Conservation (phyloP, 768 basidiomycete genomes). For the Termitomyces sp. region DNA sequence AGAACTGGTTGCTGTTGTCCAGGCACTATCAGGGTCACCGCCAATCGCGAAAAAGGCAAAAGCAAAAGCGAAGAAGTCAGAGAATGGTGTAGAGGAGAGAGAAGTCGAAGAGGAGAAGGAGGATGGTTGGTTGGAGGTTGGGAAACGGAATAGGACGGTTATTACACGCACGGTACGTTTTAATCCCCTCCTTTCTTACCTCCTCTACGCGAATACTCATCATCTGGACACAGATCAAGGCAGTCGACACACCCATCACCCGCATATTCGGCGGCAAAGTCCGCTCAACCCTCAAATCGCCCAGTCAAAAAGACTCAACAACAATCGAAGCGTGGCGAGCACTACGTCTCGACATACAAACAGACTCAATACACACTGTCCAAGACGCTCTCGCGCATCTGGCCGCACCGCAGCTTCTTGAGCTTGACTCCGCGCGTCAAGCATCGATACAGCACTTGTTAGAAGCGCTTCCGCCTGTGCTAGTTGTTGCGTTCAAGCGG, state of each 20-base stretch:
- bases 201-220: background rate
- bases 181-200: background rate
- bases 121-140: constrained; percentile 91
- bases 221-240: constrained; percentile 50
- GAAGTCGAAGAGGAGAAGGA: constrained; percentile 28
- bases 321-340: constrained; percentile 91
- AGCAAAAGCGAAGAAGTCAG: constrained; percentile 25
- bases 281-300: constrained; percentile 75
- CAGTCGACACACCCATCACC: constrained; percentile 82
- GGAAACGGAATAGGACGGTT: constrained; percentile 76
- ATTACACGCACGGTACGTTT: constrained; percentile 72
- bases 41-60: constrained; percentile 26
- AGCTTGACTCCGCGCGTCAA: constrained; percentile 59
- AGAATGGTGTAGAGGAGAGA: constrained; percentile 34
- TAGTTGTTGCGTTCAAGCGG: constrained; percentile 87
- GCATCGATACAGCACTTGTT: constrained; percentile 71
- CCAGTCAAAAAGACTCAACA: constrained; percentile 80
- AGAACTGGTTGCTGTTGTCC: constrained; percentile 69
- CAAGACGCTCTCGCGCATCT: constrained; percentile 79
- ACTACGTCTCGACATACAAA: constrained; percentile 83
- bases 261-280: constrained; percentile 93
- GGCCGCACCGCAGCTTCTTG: constrained; percentile 75
- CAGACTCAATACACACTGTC: constrained; percentile 54
- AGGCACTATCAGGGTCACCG: constrained; percentile 37
- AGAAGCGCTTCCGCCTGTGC: constrained; percentile 76